Base-by-base conservation (phyloP, 2,329 filamentous ascomycete species). In the Lachnellula arida region DNA sequence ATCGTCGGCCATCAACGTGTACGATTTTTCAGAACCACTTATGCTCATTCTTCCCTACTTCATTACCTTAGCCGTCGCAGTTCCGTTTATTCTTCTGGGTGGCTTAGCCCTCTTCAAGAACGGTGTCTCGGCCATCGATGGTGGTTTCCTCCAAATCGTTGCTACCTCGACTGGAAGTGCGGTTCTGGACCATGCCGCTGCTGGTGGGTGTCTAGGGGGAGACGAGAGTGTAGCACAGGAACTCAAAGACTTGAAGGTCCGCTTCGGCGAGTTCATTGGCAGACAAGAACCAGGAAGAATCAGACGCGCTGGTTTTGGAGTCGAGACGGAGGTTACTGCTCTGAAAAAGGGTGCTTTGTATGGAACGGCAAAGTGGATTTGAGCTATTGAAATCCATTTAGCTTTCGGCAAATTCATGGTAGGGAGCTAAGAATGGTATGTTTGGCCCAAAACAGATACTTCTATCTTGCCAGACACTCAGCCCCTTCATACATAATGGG, bases 1-100 rank as follows among this genome's bases (percentile, higher is more conserved):
- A 1, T 32, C 14, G 6, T 49, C 44, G 2, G 46, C 51, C 8
- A 43, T 60, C 32, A 62, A 61, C 39, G 55, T 65, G 4, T 66
- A 62, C 19, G 51, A 17, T n/a, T 64, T 66, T 46, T 61, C 58
- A 0, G 49, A 58, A 25, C 64, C 62, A 0, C 52, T 65, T 0
- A 58, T 49, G 9, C 56, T 66, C 12, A 40, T 66, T 9, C 23
- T 66, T 0, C 64, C 62, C n/a, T 64, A 65, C 15, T 62, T 62
- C 51, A 19, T 65, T 14, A 57, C 49, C 2, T 49, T 65, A 0
- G 3, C 46, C 0, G 14, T 62, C 7, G 43, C 60, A 0, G 11
- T 65, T 2, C 62, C 65, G 4, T 62, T 63, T 19, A 43, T 66
- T 11, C 12, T 61, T 5, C 11, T 63, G 12, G 60, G 61, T 6